Percentiles rank a stretch among this genome's conserved stretches.
phyloP scores from a whole-genome alignment of 208 protist genomes.

The Leishmania amazonensis region DNA sequence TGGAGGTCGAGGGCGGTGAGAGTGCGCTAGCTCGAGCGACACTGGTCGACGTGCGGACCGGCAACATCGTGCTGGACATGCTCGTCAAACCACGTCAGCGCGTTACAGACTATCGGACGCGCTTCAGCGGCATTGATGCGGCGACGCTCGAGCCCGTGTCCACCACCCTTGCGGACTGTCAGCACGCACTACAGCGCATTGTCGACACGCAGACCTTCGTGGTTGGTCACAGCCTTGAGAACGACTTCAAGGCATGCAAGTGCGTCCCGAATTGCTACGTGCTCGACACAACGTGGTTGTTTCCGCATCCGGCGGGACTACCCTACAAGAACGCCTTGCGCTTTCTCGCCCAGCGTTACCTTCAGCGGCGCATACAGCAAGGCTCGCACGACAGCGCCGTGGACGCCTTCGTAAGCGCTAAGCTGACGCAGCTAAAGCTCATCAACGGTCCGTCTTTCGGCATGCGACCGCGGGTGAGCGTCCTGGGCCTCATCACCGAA shows the following conservation, averaged over 20 bases:
- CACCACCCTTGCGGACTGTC: conserved; percentile 76
- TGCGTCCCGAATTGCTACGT: conserved; percentile 84
- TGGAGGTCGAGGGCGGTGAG: conserved; percentile 46
- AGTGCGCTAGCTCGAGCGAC: conserved; percentile 86
- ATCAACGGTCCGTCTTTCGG: conserved; percentile 79
- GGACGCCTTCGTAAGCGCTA: conserved; percentile 82
- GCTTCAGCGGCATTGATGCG: conserved; percentile 89
- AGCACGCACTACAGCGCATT: conserved; percentile 50
- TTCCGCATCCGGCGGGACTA: conserved; percentile 85
- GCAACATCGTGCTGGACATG: conserved; percentile 79
- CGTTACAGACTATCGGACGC: conserved; percentile 91
- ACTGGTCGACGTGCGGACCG: conserved; percentile 70
- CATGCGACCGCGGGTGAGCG: conserved; percentile 53
- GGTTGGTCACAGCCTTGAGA: conserved; percentile 93
- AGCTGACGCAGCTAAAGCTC: conserved; percentile 87
- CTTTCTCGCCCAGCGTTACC: conserved; percentile 80
- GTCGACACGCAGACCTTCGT: conserved; percentile 85
- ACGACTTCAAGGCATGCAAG: conserved; percentile 92
- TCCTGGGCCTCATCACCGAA: conserved; percentile 54
- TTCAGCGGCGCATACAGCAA: conserved; percentile 86
- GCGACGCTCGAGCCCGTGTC: conserved; percentile 71
- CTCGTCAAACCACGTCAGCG: conserved; percentile 77
- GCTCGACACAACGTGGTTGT: conserved; percentile 90
- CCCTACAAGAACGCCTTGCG: conserved; percentile 84
- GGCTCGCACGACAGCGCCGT: conserved; percentile 81